These are phyloP conservation scores for Chaetomium globosum DNA, from an alignment of 2,329 filamentous ascomycete genomes.

Conservation along the genomic window DNA sequence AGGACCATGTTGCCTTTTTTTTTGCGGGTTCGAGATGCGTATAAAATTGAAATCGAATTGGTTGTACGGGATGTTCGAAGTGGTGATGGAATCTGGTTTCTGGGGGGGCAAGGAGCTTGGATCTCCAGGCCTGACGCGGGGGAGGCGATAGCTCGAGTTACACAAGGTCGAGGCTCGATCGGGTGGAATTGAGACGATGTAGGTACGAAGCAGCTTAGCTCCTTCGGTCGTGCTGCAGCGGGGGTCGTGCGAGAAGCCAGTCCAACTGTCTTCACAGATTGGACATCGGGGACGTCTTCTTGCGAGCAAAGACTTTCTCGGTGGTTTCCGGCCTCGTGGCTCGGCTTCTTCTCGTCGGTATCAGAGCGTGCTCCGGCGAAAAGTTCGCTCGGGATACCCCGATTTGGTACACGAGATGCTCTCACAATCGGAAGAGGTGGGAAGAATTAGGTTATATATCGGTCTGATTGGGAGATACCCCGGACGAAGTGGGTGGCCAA, in stretches of 20 bases:
- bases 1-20: conserved; percentile 57
- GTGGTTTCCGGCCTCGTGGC: conserved; percentile 13
- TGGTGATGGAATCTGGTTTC: conserved; percentile 3
- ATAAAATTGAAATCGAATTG: conserved; percentile 11
- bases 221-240: background rate
- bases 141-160: conserved; percentile 28
- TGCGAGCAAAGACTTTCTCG: background rate
- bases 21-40: background rate
- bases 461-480: conserved; percentile 20
- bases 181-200: conserved; percentile 11
- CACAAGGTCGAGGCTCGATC: conserved; percentile 1
- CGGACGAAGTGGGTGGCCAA: conserved; percentile 29
- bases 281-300: conserved; percentile 27
- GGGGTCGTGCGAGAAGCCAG: conserved; percentile 31
- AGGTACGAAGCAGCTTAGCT: conserved; percentile 11
- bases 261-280: conserved; percentile 22
- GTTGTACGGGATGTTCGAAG: conserved; percentile 1
- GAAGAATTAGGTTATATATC: conserved; percentile 1
- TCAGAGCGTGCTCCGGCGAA: conserved; percentile 29
- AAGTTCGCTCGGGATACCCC: conserved; percentile 25
- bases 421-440: conserved; percentile 6
- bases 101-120: conserved; percentile 21
- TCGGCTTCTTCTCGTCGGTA: conserved; percentile 18
- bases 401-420: conserved; percentile 19
- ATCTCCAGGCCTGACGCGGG: conserved; percentile 21